Evolutionary conservation across 495 filamentous ascomycete species (phyloP).

Genomic region (Aspergillus cavernicola): DNA sequence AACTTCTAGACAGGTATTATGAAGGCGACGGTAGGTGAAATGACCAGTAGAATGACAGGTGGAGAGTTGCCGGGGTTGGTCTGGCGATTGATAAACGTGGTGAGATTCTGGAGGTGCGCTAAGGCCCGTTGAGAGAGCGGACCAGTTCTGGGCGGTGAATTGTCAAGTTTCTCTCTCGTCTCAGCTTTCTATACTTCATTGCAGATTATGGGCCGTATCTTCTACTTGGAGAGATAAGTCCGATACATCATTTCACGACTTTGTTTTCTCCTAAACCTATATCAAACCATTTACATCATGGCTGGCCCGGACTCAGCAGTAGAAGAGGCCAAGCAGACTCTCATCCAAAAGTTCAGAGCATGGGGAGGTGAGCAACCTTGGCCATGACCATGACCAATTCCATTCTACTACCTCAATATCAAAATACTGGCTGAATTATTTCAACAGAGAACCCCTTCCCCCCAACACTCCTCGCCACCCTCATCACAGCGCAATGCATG

Average conservation of each 20-base stretch:
- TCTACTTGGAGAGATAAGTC: too few species aligned
- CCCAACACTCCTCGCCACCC: conserved; percentile 71
- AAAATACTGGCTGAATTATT: neutral
- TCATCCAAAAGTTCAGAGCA: conserved; percentile 50
- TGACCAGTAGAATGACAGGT: conserved; percentile 2
- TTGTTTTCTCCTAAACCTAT: neutral
- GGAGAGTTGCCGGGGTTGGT: conserved; percentile 5
- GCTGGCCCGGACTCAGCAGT: conserved; percentile 28
- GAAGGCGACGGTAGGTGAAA: neutral
- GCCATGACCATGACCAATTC: too few species aligned
- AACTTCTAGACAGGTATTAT: neutral
- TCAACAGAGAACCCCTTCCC: conserved; percentile 73
- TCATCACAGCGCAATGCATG: conserved; percentile 71
- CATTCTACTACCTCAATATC: neutral
- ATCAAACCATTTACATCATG: conserved; percentile 9
- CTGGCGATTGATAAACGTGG: conserved; percentile 28
- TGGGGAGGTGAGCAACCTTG: conserved; percentile 66
- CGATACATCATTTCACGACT: neutral
- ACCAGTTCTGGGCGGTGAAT: conserved; percentile 4
- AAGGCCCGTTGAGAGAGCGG: conserved; percentile 11
- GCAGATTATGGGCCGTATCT: too few species aligned
- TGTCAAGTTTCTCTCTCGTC: neutral
- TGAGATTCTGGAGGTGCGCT: conserved; percentile 27
- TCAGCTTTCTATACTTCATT: conserved; percentile 1
- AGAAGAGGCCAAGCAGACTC: conserved; percentile 44